A percentile compares a stretch with the other conserved stretches of the same genome.
Evolutionary conservation across 1,284 basidiomycete genomes (phyloP).

Genomic region (Leccinum ponderosum): DNA sequence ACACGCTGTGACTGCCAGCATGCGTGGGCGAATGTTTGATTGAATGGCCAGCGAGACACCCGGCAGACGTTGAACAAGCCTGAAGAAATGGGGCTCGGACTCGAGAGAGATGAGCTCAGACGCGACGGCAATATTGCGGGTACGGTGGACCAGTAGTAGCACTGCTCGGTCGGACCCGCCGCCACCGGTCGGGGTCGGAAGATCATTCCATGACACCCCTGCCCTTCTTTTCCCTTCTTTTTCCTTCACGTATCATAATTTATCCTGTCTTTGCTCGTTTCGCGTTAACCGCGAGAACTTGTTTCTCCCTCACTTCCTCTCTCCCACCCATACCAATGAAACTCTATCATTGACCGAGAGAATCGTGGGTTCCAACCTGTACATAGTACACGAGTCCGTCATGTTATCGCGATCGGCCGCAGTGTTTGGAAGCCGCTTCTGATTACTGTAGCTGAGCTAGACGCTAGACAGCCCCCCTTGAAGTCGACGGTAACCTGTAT

Average conservation of each 20-base stretch:
- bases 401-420: not conserved
- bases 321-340: not conserved
- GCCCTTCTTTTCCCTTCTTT: not conserved
- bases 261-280: not conserved
- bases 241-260: not conserved
- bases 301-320: not conserved
- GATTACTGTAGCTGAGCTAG: not conserved
- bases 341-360: not conserved
- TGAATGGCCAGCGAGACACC: not conserved
- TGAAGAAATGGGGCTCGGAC: not conserved
- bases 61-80: not conserved
- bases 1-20: not conserved
- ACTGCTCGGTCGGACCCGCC: not conserved
- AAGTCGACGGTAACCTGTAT: not conserved
- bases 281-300: not conserved
- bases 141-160: not conserved
- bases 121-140: not conserved
- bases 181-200: not conserved
- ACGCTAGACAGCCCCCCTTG: not conserved
- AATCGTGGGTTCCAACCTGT: not conserved
- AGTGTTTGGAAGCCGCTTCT: not conserved
- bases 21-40: not conserved
- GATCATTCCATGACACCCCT: not conserved
- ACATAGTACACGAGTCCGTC: not conserved
- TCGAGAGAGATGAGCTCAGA: not conserved